Conservation (phyloP, 1,139 yeast species). For the Casaregolazyma lundiana region DNA sequence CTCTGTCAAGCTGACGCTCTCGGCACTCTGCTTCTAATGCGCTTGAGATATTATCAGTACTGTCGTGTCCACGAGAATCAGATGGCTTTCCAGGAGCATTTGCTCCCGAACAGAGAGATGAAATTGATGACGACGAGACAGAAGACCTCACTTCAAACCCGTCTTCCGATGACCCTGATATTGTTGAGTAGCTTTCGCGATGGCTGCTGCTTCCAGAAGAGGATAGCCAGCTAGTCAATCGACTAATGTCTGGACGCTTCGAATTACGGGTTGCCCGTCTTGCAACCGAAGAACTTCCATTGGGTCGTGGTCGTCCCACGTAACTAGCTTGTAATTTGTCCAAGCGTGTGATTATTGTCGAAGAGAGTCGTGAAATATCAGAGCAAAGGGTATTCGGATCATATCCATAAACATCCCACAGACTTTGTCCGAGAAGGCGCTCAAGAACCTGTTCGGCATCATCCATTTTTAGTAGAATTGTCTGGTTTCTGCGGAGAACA, state of each 20-base stretch:
- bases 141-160: slow-evolving; percentile 6
- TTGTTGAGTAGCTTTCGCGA: slow-evolving; percentile 2
- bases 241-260: slow-evolving; percentile 5
- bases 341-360: slow-evolving; percentile 5
- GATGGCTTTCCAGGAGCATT: slow-evolving; percentile 3
- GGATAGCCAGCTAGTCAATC: slow-evolving; percentile 11
- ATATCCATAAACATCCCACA: slow-evolving; percentile 43
- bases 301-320: not conserved
- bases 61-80: slow-evolving; percentile 6
- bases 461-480: slow-evolving; percentile 46
- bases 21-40: slow-evolving; percentile 18
- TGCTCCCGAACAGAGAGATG: slow-evolving; percentile 4
- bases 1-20: slow-evolving; percentile 18
- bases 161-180: slow-evolving; percentile 6
- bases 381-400: slow-evolving; percentile 47
- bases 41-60: not conserved
- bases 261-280: slow-evolving; percentile 8
- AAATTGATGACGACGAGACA: slow-evolving; percentile 5
- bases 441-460: slow-evolving; percentile 62
- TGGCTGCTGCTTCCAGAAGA: slow-evolving; percentile 1
- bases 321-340: slow-evolving; percentile 7
- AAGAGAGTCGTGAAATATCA: slow-evolving; percentile 36
- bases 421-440: slow-evolving; percentile 53
- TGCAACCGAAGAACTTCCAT: slow-evolving; percentile 6
- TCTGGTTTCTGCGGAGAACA: slow-evolving; percentile 48